These are phyloP conservation scores for Ilyonectria sp. DNA, from an alignment of 2,329 filamentous ascomycete species.

Conservation along the genomic window DNA sequence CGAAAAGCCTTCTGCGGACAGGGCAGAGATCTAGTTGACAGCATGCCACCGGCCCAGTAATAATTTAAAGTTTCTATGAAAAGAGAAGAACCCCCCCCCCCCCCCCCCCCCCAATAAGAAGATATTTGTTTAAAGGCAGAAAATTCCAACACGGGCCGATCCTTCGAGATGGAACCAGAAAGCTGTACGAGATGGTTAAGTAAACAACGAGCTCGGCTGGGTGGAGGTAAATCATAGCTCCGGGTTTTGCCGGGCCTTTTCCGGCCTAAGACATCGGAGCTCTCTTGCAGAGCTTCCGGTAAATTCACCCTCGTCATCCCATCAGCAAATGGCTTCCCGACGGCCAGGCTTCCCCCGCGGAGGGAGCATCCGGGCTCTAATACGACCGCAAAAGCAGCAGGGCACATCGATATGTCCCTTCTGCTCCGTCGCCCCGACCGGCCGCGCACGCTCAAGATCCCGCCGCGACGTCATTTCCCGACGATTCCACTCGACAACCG, in stretches of 20 bases:
- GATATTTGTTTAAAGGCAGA: no score
- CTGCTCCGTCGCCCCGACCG: conserved; percentile 48
- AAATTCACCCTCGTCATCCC: conserved; percentile 38
- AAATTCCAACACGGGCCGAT: no score
- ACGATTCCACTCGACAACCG: conserved; percentile 50
- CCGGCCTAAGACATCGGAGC: conserved; percentile 39
- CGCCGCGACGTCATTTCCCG: conserved; percentile 44
- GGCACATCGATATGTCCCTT: conserved; percentile 50
- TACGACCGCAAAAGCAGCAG: conserved; percentile 33
- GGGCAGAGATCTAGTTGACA: no score
- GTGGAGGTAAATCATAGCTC: conserved; percentile 21
- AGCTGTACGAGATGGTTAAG: neutral
- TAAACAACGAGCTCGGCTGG: neutral
- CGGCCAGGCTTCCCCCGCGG: conserved; percentile 48
- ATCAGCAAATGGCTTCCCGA: conserved; percentile 51
- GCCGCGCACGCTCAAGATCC: conserved; percentile 39
- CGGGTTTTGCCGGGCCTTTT: conserved; percentile 49
- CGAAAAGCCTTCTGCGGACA: no score
- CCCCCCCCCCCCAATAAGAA: no score
- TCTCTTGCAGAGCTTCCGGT: conserved; percentile 34
- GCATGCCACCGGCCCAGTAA: no score
- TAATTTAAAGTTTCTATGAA: no score
- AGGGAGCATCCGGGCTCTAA: conserved; percentile 48
- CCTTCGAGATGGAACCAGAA: neutral
- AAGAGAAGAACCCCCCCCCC: no score